These are phyloP conservation scores for Dryadomyces quercivorus DNA, from an alignment of 2,329 filamentous ascomycete genomes.

Conservation along the genomic window DNA sequence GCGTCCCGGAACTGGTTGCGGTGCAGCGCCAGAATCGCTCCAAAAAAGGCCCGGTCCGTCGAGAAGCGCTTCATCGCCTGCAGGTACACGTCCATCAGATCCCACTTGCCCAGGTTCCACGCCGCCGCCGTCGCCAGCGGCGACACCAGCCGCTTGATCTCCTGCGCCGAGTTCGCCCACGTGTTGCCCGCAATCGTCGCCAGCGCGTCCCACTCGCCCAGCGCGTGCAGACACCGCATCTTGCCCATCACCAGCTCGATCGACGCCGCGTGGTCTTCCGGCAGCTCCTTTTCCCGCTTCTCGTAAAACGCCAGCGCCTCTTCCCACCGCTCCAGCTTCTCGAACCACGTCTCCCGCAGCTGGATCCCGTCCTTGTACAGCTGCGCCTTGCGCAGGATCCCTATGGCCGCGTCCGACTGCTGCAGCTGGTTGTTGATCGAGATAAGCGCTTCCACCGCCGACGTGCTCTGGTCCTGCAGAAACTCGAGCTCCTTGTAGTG, in stretches of 20 bases:
- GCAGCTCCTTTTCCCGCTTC: constrained; percentile 63
- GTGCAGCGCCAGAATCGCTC: constrained; percentile 87
- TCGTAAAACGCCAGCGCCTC: constrained; percentile 90
- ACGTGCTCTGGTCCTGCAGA: constrained; percentile 90
- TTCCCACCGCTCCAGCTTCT: constrained; percentile 96
- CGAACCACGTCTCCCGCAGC: constrained; percentile 96
- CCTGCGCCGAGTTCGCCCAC: constrained; percentile 79
- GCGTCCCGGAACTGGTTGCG: constrained; percentile 93
- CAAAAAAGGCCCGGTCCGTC: constrained; percentile 94
- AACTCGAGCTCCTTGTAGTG: constrained; percentile 99
- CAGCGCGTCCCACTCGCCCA: constrained; percentile 94
- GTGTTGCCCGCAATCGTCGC: constrained; percentile 83
- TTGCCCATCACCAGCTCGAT: constrained; percentile 99
- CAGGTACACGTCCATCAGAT: constrained; percentile 95
- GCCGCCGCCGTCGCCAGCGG: constrained; percentile 89
- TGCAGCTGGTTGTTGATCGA: constrained; percentile 99
- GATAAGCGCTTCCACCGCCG: constrained; percentile 91
- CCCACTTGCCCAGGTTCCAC: constrained; percentile 95
- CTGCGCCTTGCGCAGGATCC: constrained; percentile 91
- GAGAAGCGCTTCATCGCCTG: constrained; percentile 89
- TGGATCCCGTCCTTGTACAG: constrained; percentile 88
- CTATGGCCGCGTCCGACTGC: constrained; percentile 95
- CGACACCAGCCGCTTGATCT: constrained; percentile 83
- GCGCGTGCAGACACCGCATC: constrained; percentile 93
- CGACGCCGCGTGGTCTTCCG: constrained; percentile 43